Evolutionary conservation across 2,329 filamentous ascomycete species (phyloP).

Genomic region (Penicillium occitanis): DNA sequence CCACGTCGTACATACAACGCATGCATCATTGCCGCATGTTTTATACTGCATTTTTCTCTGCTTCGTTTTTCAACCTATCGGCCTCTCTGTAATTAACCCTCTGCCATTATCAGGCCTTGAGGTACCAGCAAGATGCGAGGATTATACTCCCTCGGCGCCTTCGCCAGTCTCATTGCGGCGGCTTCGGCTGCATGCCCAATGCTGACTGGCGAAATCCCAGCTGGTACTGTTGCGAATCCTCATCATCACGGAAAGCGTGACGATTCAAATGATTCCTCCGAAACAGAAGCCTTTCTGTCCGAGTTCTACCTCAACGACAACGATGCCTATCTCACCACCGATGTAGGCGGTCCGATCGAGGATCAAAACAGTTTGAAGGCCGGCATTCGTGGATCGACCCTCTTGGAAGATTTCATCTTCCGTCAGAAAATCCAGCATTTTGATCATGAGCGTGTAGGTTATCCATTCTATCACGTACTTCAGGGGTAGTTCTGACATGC

Average conservation of each 20-base stretch:
- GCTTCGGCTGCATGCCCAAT: constrained; percentile 18
- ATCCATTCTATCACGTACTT: not conserved
- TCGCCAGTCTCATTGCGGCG: not conserved
- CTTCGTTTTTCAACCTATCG: not conserved
- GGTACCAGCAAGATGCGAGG: constrained; percentile 11
- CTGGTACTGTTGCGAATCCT: constrained; percentile 1
- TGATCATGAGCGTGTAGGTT: constrained; percentile 65
- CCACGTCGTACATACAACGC: not conserved
- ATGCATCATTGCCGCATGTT: not conserved
- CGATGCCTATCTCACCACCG: constrained; percentile 60
- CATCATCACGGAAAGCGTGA: constrained; percentile 47
- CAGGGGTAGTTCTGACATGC: not conserved
- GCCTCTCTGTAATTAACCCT: not conserved
- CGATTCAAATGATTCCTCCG: constrained; percentile 21
- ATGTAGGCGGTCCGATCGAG: constrained; percentile 66
- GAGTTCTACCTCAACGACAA: constrained; percentile 55
- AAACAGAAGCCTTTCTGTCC: constrained; percentile 44
- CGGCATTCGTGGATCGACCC: constrained; percentile 65
- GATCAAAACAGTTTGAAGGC: constrained; percentile 67
- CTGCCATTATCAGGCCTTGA: not conserved
- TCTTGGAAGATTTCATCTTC: constrained; percentile 72
- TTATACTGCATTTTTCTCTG: not conserved
- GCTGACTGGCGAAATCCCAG: constrained; percentile 12
- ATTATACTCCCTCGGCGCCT: constrained; percentile 3
- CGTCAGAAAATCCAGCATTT: constrained; percentile 71